These are phyloP conservation scores for Strobilomyces echinocephalus DNA, from an alignment of 768 basidiomycete species.

Conservation along the genomic window DNA sequence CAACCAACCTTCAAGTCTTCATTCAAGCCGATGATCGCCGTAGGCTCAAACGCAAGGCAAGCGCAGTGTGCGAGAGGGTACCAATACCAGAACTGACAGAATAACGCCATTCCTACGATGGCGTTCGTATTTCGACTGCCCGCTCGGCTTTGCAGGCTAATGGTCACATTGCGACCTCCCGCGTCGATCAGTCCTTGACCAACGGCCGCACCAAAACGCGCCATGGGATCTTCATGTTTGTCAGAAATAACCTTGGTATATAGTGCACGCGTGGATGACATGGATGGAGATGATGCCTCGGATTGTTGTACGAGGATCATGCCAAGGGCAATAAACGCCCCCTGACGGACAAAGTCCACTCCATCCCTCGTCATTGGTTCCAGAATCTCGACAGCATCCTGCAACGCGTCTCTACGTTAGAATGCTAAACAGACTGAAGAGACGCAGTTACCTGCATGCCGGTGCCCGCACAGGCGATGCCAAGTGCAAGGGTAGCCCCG, in stretches of 20 bases:
- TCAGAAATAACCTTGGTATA: conserved; percentile 88
- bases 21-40: conserved; percentile 89
- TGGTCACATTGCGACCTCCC: conserved; percentile 93
- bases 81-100: conserved; percentile 99
- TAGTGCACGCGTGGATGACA: conserved; percentile 73
- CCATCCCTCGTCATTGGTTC: conserved; percentile 98
- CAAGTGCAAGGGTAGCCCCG: conserved; percentile 92
- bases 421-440: neutral
- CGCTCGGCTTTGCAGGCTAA: conserved; percentile 87
- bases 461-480: conserved; percentile 96
- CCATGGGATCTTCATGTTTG: conserved; percentile 99
- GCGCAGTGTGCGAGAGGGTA: conserved; percentile 94
- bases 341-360: conserved; percentile 97
- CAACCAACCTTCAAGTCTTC: conserved; percentile 70
- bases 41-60: conserved; percentile 90
- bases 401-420: conserved; percentile 4
- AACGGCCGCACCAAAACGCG: conserved; percentile 92
- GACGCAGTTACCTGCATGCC: conserved; percentile 69
- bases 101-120: conserved; percentile 96
- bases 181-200: conserved; percentile 98
- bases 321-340: conserved; percentile 90
- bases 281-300: conserved; percentile 80
- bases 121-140: conserved; percentile 91
- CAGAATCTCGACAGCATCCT: conserved; percentile 95
- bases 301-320: conserved; percentile 98